Conservation (phyloP, 495 filamentous ascomycete genomes). For the Massariosphaeria phaeospora region DNA sequence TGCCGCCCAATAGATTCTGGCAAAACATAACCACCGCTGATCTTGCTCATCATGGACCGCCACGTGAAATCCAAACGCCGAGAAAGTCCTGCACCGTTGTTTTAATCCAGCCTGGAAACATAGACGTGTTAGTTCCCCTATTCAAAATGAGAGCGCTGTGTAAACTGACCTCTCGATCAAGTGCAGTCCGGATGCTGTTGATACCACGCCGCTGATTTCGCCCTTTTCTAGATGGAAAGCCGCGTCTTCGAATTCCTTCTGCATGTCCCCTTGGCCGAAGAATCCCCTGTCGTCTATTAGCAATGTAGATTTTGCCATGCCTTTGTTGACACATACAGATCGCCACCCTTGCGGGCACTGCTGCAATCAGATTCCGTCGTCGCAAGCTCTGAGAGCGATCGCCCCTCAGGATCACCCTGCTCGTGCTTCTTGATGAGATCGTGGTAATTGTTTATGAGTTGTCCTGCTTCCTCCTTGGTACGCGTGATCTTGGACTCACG, state of each 20-base stretch:
- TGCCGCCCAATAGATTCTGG: no score
- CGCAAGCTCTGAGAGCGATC: conserved; percentile 73
- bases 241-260: conserved; percentile 96
- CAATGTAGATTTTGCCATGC: not conserved
- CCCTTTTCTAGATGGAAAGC: conserved; percentile 81
- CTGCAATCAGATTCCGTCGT: conserved; percentile 89
- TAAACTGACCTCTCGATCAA: conserved; percentile 78
- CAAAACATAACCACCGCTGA: no score
- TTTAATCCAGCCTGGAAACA: no score
- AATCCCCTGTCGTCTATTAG: conserved; percentile 57
- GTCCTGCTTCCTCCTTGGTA: conserved; percentile 76
- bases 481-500: conserved; percentile 82
- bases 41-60: no score
- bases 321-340: conserved; percentile 56
- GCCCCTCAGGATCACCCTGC: no score
- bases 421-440: conserved; percentile 64
- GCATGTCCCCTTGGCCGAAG: conserved; percentile 92
- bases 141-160: no score
- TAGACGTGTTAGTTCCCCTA: no score
- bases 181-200: conserved; percentile 92
- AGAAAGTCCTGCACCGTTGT: no score
- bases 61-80: no score
- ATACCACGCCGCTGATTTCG: conserved; percentile 77
- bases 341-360: conserved; percentile 87
- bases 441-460: conserved; percentile 69